phyloP scores from a whole-genome alignment of 208 protist genomes.

The Trypanosoma scelopori region DNA sequence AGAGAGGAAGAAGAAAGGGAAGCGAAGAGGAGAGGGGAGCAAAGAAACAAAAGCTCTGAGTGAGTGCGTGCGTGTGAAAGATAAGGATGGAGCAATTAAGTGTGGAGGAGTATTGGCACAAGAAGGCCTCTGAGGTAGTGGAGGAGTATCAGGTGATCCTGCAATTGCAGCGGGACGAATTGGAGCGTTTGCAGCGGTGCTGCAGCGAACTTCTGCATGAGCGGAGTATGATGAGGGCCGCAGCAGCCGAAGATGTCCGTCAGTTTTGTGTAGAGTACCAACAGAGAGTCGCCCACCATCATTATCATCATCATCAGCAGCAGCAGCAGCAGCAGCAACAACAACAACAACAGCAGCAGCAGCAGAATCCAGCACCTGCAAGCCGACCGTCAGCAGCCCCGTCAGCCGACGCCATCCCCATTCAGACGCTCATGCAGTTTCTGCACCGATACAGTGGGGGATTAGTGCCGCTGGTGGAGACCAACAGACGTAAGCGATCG shows the following conservation, averaged over 20 bases:
- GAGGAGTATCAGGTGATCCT: slow-evolving; percentile 65
- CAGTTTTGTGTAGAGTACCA: slow-evolving; percentile 70
- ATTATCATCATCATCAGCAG: slow-evolving; percentile 19
- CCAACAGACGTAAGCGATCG: slow-evolving; percentile 56
- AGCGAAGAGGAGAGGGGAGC: slow-evolving; percentile 20
- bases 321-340: slow-evolving; percentile 14
- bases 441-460: slow-evolving; percentile 83
- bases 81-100: slow-evolving; percentile 30
- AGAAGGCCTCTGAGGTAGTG: slow-evolving; percentile 32
- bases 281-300: slow-evolving; percentile 21
- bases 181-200: slow-evolving; percentile 58
- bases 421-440: slow-evolving; percentile 51
- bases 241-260: slow-evolving; percentile 65
- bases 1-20: slow-evolving; percentile 5
- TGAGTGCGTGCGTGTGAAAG: slow-evolving; percentile 1
- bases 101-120: slow-evolving; percentile 65
- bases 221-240: slow-evolving; percentile 57
- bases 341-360: background rate
- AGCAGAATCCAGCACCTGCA: background rate
- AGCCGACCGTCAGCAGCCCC: slow-evolving; percentile 5
- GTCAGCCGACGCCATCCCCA: slow-evolving; percentile 39
- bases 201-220: slow-evolving; percentile 72
- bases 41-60: slow-evolving; percentile 7
- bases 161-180: slow-evolving; percentile 63
- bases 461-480: slow-evolving; percentile 52